A percentile compares a stretch with the other conserved stretches of the same genome.
Conservation (phyloP, 495 filamentous ascomycete species). For the Talaromyces ruber region DNA sequence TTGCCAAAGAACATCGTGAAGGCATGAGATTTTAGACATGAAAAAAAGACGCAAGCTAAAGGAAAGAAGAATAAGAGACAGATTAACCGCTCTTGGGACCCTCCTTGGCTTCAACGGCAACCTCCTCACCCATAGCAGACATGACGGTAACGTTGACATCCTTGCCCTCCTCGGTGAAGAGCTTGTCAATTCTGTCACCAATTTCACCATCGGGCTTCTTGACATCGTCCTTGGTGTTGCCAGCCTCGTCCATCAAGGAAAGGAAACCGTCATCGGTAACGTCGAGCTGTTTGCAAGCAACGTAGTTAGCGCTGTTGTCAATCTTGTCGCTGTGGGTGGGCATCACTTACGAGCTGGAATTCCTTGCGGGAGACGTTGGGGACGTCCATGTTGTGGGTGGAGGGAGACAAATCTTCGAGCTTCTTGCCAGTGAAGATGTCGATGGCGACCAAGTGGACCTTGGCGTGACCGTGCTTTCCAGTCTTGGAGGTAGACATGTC, state of each 20-base stretch:
- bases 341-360: conserved; percentile 77
- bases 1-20: conserved; percentile 6
- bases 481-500: conserved; percentile 99
- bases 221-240: conserved; percentile 87
- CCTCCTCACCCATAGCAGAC: conserved; percentile 92
- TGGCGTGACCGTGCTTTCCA: conserved; percentile 99
- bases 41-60: conserved; percentile 1
- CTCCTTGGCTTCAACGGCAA: conserved; percentile 90
- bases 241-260: conserved; percentile 73
- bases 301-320: not conserved
- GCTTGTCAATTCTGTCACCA: conserved; percentile 68
- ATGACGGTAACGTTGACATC: conserved; percentile 83
- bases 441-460: conserved; percentile 94
- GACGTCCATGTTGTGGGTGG: conserved; percentile 99
- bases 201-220: conserved; percentile 85
- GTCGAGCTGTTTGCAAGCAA: conserved; percentile 51
- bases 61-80: not conserved
- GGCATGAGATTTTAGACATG: conserved; percentile 9
- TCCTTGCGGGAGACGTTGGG: conserved; percentile 83
- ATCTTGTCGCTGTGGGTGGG: not conserved
- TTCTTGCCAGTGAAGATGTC: conserved; percentile 99
- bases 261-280: conserved; percentile 87
- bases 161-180: conserved; percentile 67
- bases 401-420: conserved; percentile 96
- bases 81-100: conserved; percentile 39